phyloP scores from a whole-genome alignment of 2,329 filamentous ascomycete species.

The Dothideomycetidae sp. region DNA sequence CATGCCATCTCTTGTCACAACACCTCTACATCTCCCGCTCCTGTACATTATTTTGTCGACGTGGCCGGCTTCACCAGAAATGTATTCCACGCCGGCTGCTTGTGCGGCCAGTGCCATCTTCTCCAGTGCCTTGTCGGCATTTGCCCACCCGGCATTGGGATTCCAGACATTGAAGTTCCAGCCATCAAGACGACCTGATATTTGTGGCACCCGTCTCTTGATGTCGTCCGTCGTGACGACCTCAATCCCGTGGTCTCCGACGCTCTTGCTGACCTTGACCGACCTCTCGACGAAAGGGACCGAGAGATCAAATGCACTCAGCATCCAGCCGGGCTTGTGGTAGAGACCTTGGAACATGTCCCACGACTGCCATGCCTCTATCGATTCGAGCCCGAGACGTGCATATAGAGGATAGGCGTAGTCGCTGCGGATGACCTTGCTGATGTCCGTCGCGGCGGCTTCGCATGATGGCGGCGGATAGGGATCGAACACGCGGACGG shows the following conservation, averaged over 20 bases:
- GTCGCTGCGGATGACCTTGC: constrained; percentile 21
- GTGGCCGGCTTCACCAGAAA: constrained; percentile 29
- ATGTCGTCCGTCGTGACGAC: constrained; percentile 32
- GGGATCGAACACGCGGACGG: constrained; percentile 35
- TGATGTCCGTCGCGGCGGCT: constrained; percentile 21
- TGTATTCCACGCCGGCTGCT: constrained; percentile 30
- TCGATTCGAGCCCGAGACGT: constrained; percentile 24
- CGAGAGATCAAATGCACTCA: constrained; percentile 33
- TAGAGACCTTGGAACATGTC: constrained; percentile 30
- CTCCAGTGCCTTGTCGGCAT: constrained; percentile 26
- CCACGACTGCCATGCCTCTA: constrained; percentile 25
- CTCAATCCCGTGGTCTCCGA: constrained; percentile 28
- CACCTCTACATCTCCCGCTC: constrained; percentile 28
- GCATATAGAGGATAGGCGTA: constrained; percentile 19
- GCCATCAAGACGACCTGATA: constrained; percentile 24
- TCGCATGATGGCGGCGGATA: constrained; percentile 35
- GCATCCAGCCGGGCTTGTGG: constrained; percentile 46
- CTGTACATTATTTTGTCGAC: constrained; percentile 27
- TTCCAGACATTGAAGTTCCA: constrained; percentile 35
- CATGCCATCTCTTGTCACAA: constrained; percentile 29
- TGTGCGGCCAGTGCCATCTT: neutral
- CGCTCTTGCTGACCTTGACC: constrained; percentile 39
- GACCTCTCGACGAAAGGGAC: constrained; percentile 34
- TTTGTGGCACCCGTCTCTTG: constrained; percentile 28
- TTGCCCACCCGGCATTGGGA: constrained; percentile 39